These are phyloP conservation scores for Metarhizium brunneum DNA, from an alignment of 2,329 filamentous ascomycete species.

Conservation along the genomic window DNA sequence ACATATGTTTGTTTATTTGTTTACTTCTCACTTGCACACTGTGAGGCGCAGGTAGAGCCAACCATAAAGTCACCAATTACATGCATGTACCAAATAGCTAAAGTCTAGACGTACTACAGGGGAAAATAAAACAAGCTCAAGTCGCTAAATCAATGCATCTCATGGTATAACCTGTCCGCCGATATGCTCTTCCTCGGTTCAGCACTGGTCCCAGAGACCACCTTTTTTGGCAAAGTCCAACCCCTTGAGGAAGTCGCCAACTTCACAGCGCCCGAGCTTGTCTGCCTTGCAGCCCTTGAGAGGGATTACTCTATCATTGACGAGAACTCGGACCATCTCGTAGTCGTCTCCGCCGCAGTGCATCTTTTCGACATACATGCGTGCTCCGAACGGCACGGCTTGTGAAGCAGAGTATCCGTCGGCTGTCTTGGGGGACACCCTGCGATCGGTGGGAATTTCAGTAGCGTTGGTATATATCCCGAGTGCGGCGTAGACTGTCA, in stretches of 20 bases:
- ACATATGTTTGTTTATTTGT: too few species aligned
- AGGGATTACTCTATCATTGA: constrained; percentile 76
- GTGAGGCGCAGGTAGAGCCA: too few species aligned
- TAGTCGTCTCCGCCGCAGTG: constrained; percentile 46
- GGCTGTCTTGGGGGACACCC: constrained; percentile 40
- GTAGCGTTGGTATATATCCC: constrained; percentile 64
- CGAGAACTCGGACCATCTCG: constrained; percentile 67
- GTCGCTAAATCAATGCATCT: neutral
- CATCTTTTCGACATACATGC: constrained; percentile 86
- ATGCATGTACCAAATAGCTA: too few species aligned
- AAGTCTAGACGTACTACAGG: too few species aligned
- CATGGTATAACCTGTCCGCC: neutral
- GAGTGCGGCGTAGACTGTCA: constrained; percentile 63
- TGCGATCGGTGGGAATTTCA: constrained; percentile 40
- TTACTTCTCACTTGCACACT: too few species aligned
- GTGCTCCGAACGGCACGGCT: constrained; percentile 72
- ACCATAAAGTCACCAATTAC: too few species aligned
- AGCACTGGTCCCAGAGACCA: constrained; percentile 64
- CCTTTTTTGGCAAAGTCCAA: constrained; percentile 63
- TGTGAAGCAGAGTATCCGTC: constrained; percentile 67
- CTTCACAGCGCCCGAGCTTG: constrained; percentile 56
- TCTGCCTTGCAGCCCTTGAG: constrained; percentile 64
- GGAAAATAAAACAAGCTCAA: neutral
- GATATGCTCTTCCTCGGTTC: neutral
- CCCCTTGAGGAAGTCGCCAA: constrained; percentile 64